Percentiles rank a stretch among this genome's conserved stretches.
Evolutionary conservation across 257 asterid species (phyloP).

Genomic region (Fraxinus anomala): DNA sequence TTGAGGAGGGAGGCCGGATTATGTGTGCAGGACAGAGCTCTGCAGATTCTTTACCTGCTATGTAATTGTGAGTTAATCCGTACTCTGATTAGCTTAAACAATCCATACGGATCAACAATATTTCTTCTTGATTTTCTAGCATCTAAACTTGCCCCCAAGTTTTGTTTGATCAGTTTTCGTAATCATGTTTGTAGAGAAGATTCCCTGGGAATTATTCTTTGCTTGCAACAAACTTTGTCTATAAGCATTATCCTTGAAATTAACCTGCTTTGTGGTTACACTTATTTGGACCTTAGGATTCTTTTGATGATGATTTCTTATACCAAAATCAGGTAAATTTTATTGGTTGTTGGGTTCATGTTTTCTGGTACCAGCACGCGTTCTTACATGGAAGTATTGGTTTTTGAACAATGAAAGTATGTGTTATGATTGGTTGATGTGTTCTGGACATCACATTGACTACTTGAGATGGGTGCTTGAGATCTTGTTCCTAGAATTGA

Average conservation of each 20-base stretch:
- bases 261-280: neutral
- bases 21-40: slow-evolving; percentile 68
- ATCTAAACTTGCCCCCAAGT: slow-evolving; percentile 4
- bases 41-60: slow-evolving; percentile 73
- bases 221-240: slow-evolving; percentile 3
- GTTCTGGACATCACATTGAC: neutral
- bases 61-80: slow-evolving; percentile 68
- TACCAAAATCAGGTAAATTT: neutral
- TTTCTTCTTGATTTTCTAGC: neutral
- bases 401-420: neutral
- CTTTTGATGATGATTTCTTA: neutral
- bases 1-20: slow-evolving; percentile 70
- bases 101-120: neutral
- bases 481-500: neutral
- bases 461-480: neutral
- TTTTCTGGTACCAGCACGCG: neutral
- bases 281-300: neutral
- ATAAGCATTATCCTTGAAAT: slow-evolving; percentile 3
- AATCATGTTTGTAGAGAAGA: slow-evolving; percentile 18
- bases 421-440: neutral
- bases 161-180: slow-evolving; percentile 8
- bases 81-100: slow-evolving; percentile 9
- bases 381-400: neutral
- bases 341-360: neutral
- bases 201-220: neutral